A percentile compares a stretch with the other conserved stretches of the same genome.
These are phyloP conservation scores for Pinus albicaulis DNA, from an alignment of 75 land plant genomes.

Conservation along the genomic window DNA sequence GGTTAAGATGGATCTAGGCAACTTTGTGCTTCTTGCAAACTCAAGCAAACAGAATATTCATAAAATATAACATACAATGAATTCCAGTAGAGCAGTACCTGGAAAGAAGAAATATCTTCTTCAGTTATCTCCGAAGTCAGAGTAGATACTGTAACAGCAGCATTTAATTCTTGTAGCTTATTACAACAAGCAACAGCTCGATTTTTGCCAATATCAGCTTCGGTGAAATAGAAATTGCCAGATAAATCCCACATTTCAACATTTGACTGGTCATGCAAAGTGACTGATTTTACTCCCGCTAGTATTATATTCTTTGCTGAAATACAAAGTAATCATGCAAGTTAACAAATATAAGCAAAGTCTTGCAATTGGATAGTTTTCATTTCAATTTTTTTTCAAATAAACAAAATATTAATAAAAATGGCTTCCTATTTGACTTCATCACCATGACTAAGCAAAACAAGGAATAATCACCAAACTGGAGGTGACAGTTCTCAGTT, in stretches of 20 bases:
- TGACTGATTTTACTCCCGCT: conserved; percentile 87
- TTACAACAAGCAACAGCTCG: conserved; percentile 62
- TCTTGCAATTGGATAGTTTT: too few species aligned
- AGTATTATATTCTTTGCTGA: conserved; percentile 86
- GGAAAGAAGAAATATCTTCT: conserved; percentile 53
- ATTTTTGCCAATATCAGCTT: conserved; percentile 75
- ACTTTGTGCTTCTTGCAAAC: background rate
- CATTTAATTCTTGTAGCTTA: conserved; percentile 71
- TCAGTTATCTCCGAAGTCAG: conserved; percentile 40
- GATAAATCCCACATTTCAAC: conserved; percentile 81
- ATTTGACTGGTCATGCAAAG: conserved; percentile 61
- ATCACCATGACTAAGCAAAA: too few species aligned
- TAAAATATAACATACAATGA: background rate
- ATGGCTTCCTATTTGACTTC: too few species aligned
- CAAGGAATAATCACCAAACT: too few species aligned
- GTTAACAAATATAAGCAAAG: background rate
- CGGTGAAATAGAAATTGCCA: conserved; percentile 70
- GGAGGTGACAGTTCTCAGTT: too few species aligned
- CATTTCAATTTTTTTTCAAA: too few species aligned
- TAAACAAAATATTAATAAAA: too few species aligned
- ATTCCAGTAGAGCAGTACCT: conserved; percentile 24
- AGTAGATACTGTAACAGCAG: conserved; percentile 45
- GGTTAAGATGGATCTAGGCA: too few species aligned
- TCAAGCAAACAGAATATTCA: background rate
- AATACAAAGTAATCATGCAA: conserved; percentile 8